A percentile compares a stretch with the other conserved stretches of the same genome.
Evolutionary conservation across 2,329 filamentous ascomycete species (phyloP).

Genomic region (Penicillium sp.): DNA sequence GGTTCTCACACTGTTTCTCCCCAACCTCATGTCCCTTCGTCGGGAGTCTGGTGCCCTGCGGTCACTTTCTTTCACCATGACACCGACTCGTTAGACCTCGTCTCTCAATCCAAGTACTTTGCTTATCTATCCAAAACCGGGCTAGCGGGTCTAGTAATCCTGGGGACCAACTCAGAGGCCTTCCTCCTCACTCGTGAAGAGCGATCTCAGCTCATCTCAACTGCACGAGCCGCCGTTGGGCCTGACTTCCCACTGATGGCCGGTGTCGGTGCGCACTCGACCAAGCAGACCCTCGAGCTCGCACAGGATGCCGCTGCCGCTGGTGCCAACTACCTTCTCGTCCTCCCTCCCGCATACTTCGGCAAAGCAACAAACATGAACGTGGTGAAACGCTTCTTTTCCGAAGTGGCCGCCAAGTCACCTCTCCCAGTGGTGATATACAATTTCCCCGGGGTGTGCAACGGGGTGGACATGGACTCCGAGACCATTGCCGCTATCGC

Average conservation of each 20-base stretch:
- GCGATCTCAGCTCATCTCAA: constrained; percentile 47
- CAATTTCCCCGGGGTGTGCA: constrained; percentile 61
- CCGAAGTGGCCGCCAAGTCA: constrained; percentile 46
- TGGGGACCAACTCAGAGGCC: constrained; percentile 50
- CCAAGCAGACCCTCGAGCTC: constrained; percentile 54
- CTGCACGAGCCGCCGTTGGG: constrained; percentile 49
- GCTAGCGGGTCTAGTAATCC: constrained; percentile 46
- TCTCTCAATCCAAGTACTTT: constrained; percentile 45
- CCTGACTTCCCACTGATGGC: constrained; percentile 53
- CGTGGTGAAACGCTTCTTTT: constrained; percentile 54
- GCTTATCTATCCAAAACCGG: constrained; percentile 45
- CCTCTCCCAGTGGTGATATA: constrained; percentile 55
- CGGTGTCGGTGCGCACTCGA: constrained; percentile 57
- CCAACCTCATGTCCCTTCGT: constrained; percentile 14
- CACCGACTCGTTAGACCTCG: constrained; percentile 44
- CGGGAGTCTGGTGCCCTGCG: constrained; percentile 46
- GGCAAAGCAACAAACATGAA: constrained; percentile 52
- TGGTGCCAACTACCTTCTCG: constrained; percentile 54
- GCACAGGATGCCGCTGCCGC: constrained; percentile 51
- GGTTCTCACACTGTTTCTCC: constrained; percentile 10
- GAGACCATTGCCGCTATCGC: constrained; percentile 51
- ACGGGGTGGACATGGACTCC: constrained; percentile 60
- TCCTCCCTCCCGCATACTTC: constrained; percentile 58
- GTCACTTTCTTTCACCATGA: constrained; percentile 48
- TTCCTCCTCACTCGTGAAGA: constrained; percentile 54